These are phyloP conservation scores for Inonotus obliquus DNA, from an alignment of 1,284 basidiomycete genomes.

Conservation along the genomic window DNA sequence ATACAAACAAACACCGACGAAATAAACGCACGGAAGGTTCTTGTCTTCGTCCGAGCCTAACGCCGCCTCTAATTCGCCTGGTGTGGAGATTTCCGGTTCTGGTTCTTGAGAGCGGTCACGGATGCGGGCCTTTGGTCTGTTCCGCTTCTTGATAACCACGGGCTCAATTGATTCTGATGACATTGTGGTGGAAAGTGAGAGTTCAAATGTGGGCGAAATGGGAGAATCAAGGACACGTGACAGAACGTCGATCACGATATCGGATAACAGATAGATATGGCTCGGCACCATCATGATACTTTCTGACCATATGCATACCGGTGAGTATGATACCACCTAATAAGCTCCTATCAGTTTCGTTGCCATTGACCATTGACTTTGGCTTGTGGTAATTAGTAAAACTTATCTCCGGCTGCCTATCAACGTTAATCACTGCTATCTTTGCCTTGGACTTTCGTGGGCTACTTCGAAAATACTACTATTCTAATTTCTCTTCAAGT, in stretches of 20 bases:
- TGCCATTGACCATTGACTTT: not conserved
- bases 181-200: not conserved
- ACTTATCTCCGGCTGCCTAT: no score
- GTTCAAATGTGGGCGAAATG: not conserved
- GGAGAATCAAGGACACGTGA: not conserved
- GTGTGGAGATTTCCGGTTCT: slow-evolving; percentile 21
- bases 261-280: no score
- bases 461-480: no score
- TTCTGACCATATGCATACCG: not conserved
- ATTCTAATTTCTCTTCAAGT: no score
- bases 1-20: not conserved
- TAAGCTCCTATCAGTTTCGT: not conserved
- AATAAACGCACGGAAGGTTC: slow-evolving; percentile 44
- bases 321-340: not conserved
- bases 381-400: no score
- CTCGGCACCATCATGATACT: no score
- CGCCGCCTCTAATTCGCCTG: slow-evolving; percentile 2
- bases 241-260: no score
- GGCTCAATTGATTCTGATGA: not conserved
- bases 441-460: not conserved
- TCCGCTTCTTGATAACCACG: slow-evolving; percentile 59
- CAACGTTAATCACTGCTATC: not conserved
- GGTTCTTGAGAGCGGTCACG: slow-evolving; percentile 43
- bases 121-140: slow-evolving; percentile 48
- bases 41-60: slow-evolving; percentile 38